Base-by-base conservation (phyloP, 1,284 basidiomycete genomes). In the Vanrija sp. region DNA sequence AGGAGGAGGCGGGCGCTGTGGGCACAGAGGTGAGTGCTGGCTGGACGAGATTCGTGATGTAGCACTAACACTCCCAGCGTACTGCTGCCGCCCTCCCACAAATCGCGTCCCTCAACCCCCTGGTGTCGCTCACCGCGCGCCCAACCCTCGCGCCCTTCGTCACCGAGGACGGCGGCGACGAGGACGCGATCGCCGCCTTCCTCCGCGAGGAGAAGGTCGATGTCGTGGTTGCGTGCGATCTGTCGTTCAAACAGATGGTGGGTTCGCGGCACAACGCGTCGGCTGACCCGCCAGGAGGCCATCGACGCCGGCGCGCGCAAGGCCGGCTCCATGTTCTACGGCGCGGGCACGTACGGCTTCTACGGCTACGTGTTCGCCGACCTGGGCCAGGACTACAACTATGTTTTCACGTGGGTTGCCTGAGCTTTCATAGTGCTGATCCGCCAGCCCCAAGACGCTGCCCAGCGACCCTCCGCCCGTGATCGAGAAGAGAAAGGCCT, bases 361-460 rank as follows among this genome's bases (percentile, higher is more conserved):
- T 80, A 87, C 47, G 96, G 95, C 6, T 98, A 89, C 76, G 89
- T 95, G 65, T 97, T 98, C 73, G 89, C 90, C 57, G 94, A 98
- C 73, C 81, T 98, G 46, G 81, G 93, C 54, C 80, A 83, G 43
- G 43, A 48, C 1, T 91, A 95, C 70, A 85, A 91, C 62, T 94
- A 88, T 72, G 83, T 96, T 60, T 80, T 85, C 55, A 84, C 85
- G 92, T 91, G 78, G 80, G 86, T 23, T 40, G 18, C 39, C 21
- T 23, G 19, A 14, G 19, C 18, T 6, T 55, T 5, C 18, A 19
- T 16, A 38, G 19, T 26, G 26, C 51, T 47, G 38, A 38, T 38
- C 38, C 15, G 38, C 18, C 23, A 46, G 39, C 21, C 47, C 16
- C 42, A 48, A 46, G 43, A 38, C 0, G n/a, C 42, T 51, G 29